These are phyloP conservation scores for Micractinium conductrix DNA, from an alignment of 139 green algal genomes.

Conservation along the genomic window DNA sequence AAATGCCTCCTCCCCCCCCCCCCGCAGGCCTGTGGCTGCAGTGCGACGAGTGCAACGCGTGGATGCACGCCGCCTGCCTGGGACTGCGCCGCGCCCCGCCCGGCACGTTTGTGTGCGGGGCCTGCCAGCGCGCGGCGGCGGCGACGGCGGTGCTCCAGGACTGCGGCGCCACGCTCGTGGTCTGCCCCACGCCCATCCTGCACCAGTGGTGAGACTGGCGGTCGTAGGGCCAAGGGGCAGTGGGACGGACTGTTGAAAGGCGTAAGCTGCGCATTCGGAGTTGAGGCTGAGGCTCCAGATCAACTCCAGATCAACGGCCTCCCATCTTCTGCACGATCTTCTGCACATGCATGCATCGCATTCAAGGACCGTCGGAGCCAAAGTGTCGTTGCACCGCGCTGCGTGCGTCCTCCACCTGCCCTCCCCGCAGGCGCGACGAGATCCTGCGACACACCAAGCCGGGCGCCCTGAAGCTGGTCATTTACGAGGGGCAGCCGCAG, in stretches of 20 bases:
- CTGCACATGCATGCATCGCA: too few relatives aligned
- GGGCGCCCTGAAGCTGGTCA: constrained; percentile 62
- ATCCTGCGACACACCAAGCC: constrained; percentile 50
- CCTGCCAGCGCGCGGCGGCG: constrained; percentile 54
- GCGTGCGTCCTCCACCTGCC: neutral
- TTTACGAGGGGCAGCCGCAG: constrained; percentile 74
- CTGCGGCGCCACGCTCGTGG: constrained; percentile 86
- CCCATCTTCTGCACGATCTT: too few relatives aligned
- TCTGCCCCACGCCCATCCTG: constrained; percentile 89
- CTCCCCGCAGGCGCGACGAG: constrained; percentile 42
- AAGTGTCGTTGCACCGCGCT: neutral
- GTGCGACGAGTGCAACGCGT: constrained; percentile 70
- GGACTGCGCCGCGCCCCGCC: constrained; percentile 42
- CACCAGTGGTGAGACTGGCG: constrained; percentile 77
- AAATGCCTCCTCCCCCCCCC: neutral
- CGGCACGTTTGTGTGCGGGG: constrained; percentile 55
- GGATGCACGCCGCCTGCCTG: constrained; percentile 76
- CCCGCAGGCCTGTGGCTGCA: constrained; percentile 62
- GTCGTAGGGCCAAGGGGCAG: neutral
- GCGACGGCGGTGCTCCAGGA: constrained; percentile 43
- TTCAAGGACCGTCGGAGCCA: too few relatives aligned
- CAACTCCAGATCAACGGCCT: too few relatives aligned
- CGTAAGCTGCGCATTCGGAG: neutral
- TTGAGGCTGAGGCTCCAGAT: neutral
- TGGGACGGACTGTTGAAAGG: neutral